Conservation (phyloP, 352 stramenopile genomes). For the Phytophthora podocarpi region DNA sequence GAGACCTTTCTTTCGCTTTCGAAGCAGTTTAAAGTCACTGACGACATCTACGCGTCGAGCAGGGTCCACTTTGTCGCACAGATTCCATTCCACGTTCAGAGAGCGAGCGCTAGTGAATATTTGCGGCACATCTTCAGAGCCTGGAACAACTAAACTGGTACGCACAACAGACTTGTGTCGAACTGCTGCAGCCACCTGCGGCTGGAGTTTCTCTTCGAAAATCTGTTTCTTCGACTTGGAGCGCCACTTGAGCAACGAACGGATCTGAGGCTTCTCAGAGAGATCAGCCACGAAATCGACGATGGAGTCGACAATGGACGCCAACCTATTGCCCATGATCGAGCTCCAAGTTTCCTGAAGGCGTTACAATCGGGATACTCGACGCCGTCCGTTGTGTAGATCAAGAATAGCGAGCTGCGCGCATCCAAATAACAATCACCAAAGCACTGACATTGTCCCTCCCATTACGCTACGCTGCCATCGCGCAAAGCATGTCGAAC, state of each 20-base stretch:
- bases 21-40: slow-evolving; percentile 51
- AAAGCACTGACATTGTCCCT: slow-evolving; percentile 18
- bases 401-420: slow-evolving; percentile 16
- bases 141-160: slow-evolving; percentile 15
- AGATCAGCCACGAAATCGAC: slow-evolving; percentile 12
- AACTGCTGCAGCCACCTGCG: slow-evolving; percentile 18
- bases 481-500: slow-evolving; percentile 5
- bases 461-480: slow-evolving; percentile 21
- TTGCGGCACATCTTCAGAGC: slow-evolving; percentile 29
- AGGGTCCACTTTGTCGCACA: slow-evolving; percentile 63
- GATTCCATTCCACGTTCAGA: slow-evolving; percentile 69
- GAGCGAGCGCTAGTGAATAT: slow-evolving; percentile 57
- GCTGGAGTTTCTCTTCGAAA: slow-evolving; percentile 33
- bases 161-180: slow-evolving; percentile 33
- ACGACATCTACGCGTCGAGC: slow-evolving; percentile 62
- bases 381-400: not conserved
- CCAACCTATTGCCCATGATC: slow-evolving; percentile 25
- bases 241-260: slow-evolving; percentile 12
- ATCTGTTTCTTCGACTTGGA: slow-evolving; percentile 32
- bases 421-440: not conserved
- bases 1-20: slow-evolving; percentile 49
- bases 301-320: slow-evolving; percentile 5
- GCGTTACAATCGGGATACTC: slow-evolving; percentile 1
- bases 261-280: not conserved
- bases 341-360: not conserved